Percentiles rank a stretch among this genome's conserved stretches.
Conservation (phyloP, 768 basidiomycete species). For the Phylloporus scabripes region DNA sequence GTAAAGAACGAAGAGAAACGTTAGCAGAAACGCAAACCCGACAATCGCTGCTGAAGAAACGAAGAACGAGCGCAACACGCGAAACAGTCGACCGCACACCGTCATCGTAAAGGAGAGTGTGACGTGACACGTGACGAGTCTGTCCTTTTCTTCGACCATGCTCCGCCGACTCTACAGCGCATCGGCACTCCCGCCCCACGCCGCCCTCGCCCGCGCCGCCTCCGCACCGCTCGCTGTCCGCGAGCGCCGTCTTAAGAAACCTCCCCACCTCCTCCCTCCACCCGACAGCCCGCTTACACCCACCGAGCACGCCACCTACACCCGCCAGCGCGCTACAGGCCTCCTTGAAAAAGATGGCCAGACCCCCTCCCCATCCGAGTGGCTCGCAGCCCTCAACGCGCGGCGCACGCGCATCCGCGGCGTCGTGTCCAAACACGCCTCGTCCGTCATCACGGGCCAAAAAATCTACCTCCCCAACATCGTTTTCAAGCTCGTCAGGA, state of each 20-base stretch:
- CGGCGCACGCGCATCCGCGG: conserved; percentile 67
- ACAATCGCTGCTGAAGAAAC: conserved; percentile 57
- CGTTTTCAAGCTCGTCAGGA: conserved; percentile 76
- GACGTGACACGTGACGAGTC: not conserved
- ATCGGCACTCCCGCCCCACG: conserved; percentile 37
- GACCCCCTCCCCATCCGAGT: conserved; percentile 47
- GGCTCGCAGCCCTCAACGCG: conserved; percentile 51
- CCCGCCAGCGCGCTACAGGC: conserved; percentile 51
- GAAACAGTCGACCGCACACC: conserved; percentile 39
- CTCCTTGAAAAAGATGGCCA: conserved; percentile 36
- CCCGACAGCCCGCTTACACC: conserved; percentile 56
- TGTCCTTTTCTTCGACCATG: not conserved
- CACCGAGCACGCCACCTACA: conserved; percentile 56
- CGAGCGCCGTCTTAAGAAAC: conserved; percentile 53
- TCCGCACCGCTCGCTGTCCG: conserved; percentile 74
- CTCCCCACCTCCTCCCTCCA: conserved; percentile 33
- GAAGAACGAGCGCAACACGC: conserved; percentile 49
- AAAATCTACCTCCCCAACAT: conserved; percentile 88
- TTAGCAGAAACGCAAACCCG: conserved; percentile 66
- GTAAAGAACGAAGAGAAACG: conserved; percentile 75
- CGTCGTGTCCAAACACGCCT: conserved; percentile 35
- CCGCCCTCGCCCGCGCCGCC: conserved; percentile 50
- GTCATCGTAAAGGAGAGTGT: conserved; percentile 28
- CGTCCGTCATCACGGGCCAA: conserved; percentile 61
- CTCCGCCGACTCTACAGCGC: conserved; percentile 36